A percentile compares a stretch with the other conserved stretches of the same genome.
These are phyloP conservation scores for Clavaria fumosa DNA, from an alignment of 768 basidiomycete species.

Conservation along the genomic window DNA sequence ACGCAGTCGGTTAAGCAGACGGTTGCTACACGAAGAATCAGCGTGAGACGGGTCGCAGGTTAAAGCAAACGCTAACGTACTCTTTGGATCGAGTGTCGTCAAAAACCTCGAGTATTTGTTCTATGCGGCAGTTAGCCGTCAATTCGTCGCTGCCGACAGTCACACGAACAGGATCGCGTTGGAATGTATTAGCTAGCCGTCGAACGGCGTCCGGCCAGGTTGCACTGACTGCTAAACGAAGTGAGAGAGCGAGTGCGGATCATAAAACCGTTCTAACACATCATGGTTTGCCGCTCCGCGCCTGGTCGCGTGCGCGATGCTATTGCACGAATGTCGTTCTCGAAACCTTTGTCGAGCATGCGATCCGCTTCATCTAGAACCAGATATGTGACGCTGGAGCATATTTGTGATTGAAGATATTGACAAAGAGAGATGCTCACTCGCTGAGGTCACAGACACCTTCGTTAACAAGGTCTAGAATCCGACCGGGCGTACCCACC, in stretches of 20 bases:
- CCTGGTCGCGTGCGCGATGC: slow-evolving; percentile 59
- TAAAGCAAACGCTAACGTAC: slow-evolving; percentile 27
- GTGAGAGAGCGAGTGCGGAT: slow-evolving; percentile 10
- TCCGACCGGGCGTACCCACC: slow-evolving; percentile 89
- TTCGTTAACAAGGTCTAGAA: slow-evolving; percentile 83
- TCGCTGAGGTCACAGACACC: slow-evolving; percentile 69
- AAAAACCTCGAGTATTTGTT: slow-evolving; percentile 85
- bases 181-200: slow-evolving; percentile 77
- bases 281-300: slow-evolving; percentile 74
- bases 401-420: background rate
- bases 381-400: slow-evolving; percentile 64
- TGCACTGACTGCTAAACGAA: slow-evolving; percentile 58
- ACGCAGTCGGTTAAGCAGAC: slow-evolving; percentile 41
- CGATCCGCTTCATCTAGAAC: slow-evolving; percentile 97
- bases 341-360: slow-evolving; percentile 97
- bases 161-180: slow-evolving; percentile 68
- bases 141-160: slow-evolving; percentile 94
- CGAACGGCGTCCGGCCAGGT: slow-evolving; percentile 97
- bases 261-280: no score
- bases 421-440: slow-evolving; percentile 25
- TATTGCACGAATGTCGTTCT: slow-evolving; percentile 90
- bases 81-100: slow-evolving; percentile 78
- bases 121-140: slow-evolving; percentile 87
- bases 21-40: slow-evolving; percentile 29
- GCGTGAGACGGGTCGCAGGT: background rate